Base-by-base conservation (phyloP, 495 filamentous ascomycete genomes). In the Antarctomyces pellizariae region DNA sequence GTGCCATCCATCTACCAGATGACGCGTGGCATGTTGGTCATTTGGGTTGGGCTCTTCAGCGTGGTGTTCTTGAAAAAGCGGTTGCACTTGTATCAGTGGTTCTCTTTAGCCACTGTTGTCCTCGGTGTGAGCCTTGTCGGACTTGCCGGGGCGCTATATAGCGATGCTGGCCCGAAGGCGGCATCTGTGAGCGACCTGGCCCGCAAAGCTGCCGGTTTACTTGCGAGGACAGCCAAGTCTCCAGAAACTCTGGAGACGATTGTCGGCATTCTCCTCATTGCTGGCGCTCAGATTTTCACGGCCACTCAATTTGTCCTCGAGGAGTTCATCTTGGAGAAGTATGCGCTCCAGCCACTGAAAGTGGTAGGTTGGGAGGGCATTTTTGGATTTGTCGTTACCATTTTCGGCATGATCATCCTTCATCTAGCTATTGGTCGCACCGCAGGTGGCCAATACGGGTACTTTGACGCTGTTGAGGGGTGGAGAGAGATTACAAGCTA, bases 1-100 rank as follows among this genome's bases (percentile, higher is more conserved):
- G 86, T 76, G 1, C 79, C 86, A 0, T 80, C 71, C 34, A 90
- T 97, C 39, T 97, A 93, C 55, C 86, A 97, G 47, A 97, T 97
- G 86, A 95, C 84, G 5, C 63, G 86, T 15, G 86, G 86, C 9
- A 84, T 86, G 0, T 56, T 97, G 14, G 83, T 95, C 9, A 57
- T 97, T 3, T 97, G 95, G 32, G 86, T 97, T 7, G 86, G 86
- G 0, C 49, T 93, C 0, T 93, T 97, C 55, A 90, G 79, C 43
- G 82, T 97, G 4, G 37, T 90, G 2, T 95, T 97, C 45, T 52
- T 97, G 18, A 67, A 62, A 29, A 67, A 79, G 16, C 69, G 63
- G 36, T 57, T 95, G 17, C 60, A 71, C 33, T 34, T 70, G 3
- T 91, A 79, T 53, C 82, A 95, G 43, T 97, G 86, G 86, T 53